These are phyloP conservation scores for Russula vinacea DNA, from an alignment of 768 basidiomycete species.

Conservation along the genomic window DNA sequence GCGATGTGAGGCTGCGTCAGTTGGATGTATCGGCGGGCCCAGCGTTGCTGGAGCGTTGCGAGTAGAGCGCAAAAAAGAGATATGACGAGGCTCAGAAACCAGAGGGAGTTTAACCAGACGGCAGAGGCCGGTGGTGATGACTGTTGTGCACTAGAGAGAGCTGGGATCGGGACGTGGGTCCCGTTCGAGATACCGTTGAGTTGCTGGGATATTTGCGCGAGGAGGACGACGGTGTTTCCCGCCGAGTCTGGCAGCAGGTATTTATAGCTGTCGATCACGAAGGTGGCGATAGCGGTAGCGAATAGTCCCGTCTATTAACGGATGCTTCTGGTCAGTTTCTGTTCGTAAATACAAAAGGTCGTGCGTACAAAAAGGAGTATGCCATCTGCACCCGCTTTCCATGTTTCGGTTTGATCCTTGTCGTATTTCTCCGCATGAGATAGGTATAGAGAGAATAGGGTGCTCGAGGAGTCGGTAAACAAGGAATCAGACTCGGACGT, in stretches of 20 bases:
- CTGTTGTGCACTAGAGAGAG: not conserved
- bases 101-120: constrained; percentile 16
- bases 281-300: constrained; percentile 16
- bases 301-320: constrained; percentile 24
- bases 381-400: constrained; percentile 19
- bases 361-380: constrained; percentile 22
- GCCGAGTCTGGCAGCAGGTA: constrained; percentile 17
- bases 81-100: constrained; percentile 21
- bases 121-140: constrained; percentile 11
- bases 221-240: constrained; percentile 8
- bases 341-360: not conserved
- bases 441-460: constrained; percentile 19
- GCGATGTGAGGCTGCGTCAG: not conserved
- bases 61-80: constrained; percentile 21
- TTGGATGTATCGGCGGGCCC: constrained; percentile 20
- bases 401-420: not conserved
- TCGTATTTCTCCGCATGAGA: constrained; percentile 17
- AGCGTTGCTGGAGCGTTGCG: constrained; percentile 18
- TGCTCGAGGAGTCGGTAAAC: constrained; percentile 17
- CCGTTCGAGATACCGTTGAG: constrained; percentile 9
- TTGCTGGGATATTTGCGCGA: constrained; percentile 25
- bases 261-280: constrained; percentile 28
- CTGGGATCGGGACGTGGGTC: not conserved
- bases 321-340: not conserved
- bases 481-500: not conserved